Base-by-base conservation (phyloP, 805 yeast genomes). In the Dipodascus geniculatus region DNA sequence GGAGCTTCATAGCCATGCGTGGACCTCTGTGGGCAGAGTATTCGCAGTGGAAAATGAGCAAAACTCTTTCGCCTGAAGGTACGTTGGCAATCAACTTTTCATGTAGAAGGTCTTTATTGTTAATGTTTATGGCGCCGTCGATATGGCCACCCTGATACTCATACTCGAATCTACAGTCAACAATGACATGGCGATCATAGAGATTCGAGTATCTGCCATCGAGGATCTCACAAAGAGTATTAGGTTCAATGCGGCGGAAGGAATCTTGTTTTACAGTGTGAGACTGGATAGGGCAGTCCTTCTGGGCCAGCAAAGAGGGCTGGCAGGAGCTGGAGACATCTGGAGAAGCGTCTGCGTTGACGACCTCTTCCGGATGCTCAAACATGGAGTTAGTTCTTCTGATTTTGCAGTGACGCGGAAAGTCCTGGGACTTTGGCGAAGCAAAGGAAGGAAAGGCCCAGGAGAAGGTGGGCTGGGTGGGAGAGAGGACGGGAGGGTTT, bases 11-110 rank as follows among this genome's bases (percentile, higher is more conserved):
- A 0, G 98, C 98, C 85, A 93, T 80, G 50, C 84, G 72, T 2
- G 99, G 99, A n/a, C 98, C 96, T 55, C 99, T 75, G 65, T 84
- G 87, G 3, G 95, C 80, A 42, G 95, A 84, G 66, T 88, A 91
- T 69, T 93, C 99, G 70, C 99, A 93, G 68, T 93, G 97, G 72
- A 93, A 91, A 9, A 93, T 75, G 3, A 91, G 66, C 53, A 93
- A 70, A 20, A 73, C 74, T 19, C 71, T 74, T 44, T 60, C 63
- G 22, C 61, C 60, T 24, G 57, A 55, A 11, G 59, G 59, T 6
- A 19, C 42, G 65, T 71, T 53, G 17, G 60, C 60, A 22, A 76
- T 70, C 58, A 89, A 76, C 50, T 67, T 65, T 42, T 74, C 70
- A 61, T 87, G 95, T 48, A 91, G 71, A 50, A 80, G 84, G 53